phyloP scores from a whole-genome alignment of 768 basidiomycete genomes.

The Tylopilus cervinicoccineus region DNA sequence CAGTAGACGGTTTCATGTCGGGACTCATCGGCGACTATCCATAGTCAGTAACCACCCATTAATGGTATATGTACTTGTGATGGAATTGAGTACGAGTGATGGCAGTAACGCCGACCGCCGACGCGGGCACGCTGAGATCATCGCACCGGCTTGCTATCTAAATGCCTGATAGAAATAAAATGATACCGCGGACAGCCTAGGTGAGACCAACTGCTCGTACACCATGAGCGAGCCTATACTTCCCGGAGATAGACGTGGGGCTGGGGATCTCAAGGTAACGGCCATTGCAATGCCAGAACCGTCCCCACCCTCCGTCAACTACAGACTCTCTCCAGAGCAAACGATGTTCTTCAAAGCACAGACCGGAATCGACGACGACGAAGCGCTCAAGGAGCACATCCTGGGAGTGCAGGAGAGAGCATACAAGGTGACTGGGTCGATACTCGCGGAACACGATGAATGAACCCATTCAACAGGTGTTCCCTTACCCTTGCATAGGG shows the following conservation, averaged over 20 bases:
- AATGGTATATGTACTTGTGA: no score
- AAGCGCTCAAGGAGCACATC: conserved; percentile 28
- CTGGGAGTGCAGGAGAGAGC: conserved; percentile 27
- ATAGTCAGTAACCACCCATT: not conserved
- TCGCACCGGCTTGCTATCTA: not conserved
- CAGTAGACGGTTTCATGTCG: not conserved
- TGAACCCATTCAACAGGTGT: conserved; percentile 12
- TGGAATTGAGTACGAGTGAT: not conserved
- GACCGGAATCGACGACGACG: conserved; percentile 27
- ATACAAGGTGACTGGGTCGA: not conserved
- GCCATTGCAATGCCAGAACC: not conserved
- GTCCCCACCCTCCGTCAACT: not conserved
- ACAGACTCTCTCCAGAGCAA: conserved; percentile 4
- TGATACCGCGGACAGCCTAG: no score
- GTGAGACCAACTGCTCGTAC: not conserved
- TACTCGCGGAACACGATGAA: not conserved
- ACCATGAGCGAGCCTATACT: not conserved
- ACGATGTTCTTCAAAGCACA: conserved; percentile 23
- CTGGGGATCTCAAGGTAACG: not conserved
- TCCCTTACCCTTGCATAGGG: conserved; percentile 28
- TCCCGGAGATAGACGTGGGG: not conserved
- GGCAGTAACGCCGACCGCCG: not conserved
- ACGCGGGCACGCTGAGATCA: not conserved
- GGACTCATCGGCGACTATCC: not conserved
- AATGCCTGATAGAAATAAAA: not conserved